Percentiles rank a stretch among this genome's conserved stretches.
Evolutionary conservation across 2,329 filamentous ascomycete species (phyloP).

Genomic region (Cordyceps pruinosa): DNA sequence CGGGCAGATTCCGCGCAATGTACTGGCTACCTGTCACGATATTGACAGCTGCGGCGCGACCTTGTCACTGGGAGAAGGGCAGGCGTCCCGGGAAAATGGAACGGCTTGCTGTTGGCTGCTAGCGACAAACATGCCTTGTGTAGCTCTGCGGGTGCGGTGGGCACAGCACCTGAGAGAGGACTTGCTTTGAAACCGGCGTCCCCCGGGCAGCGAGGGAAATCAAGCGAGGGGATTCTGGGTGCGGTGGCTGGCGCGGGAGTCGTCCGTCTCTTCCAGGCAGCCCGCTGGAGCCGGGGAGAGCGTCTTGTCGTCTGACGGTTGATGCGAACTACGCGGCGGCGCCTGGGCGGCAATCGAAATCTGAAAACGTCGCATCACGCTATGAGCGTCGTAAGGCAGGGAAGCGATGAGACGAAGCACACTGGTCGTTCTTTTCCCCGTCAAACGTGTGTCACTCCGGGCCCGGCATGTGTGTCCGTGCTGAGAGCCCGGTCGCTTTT

Average conservation of each 20-base stretch:
- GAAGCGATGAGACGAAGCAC: neutral
- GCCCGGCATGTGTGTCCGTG: neutral
- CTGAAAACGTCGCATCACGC: slow-evolving; percentile 3
- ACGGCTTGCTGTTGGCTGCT: neutral
- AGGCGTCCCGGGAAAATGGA: neutral
- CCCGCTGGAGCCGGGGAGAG: neutral
- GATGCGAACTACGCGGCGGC: neutral
- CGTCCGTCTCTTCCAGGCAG: neutral
- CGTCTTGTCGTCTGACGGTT: neutral
- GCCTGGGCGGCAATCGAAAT: slow-evolving; percentile 2
- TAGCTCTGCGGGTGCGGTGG: neutral
- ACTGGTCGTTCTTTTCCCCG: neutral
- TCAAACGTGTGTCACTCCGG: neutral
- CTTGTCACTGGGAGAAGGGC: neutral
- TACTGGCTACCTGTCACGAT: neutral
- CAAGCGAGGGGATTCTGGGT: neutral
- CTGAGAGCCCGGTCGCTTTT: neutral
- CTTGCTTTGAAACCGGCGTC: too few relatives aligned
- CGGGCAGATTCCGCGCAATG: neutral
- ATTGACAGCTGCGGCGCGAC: neutral
- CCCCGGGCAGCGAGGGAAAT: too few relatives aligned
- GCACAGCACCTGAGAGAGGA: neutral
- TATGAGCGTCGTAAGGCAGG: neutral
- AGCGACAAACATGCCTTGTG: neutral
- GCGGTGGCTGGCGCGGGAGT: neutral